Conservation (phyloP, 345 rosid species). For the Eucalyptus pauciflora region DNA sequence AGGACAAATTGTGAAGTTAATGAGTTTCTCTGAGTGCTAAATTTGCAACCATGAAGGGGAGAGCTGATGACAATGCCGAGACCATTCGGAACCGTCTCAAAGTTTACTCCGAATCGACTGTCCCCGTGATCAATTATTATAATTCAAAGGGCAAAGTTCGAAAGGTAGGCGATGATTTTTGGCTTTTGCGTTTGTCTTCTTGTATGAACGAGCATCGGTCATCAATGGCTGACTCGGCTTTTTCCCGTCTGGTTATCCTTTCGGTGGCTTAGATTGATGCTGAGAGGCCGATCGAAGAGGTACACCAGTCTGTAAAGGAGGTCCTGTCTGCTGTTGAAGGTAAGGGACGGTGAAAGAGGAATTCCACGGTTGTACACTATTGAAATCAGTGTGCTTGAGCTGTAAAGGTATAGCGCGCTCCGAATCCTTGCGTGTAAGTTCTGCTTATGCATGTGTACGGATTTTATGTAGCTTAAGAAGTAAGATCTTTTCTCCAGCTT, state of each 20-base stretch:
- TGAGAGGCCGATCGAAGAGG: slow-evolving; percentile 11
- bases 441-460: not conserved
- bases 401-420: not conserved
- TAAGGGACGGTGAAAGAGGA: not conserved
- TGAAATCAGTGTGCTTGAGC: not conserved
- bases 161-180: slow-evolving; percentile 1
- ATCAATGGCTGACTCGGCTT: not conserved
- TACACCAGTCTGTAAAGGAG: slow-evolving; percentile 9
- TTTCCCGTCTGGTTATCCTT: not conserved
- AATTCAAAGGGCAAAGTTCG: slow-evolving; percentile 15
- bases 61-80: slow-evolving; percentile 17
- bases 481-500: not conserved
- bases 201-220: not conserved
- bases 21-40: not conserved
- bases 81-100: slow-evolving; percentile 11
- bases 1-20: not conserved
- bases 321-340: not conserved
- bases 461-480: not conserved
- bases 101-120: slow-evolving; percentile 3
- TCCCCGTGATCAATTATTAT: slow-evolving; percentile 5
- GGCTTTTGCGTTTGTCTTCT: not conserved
- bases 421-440: not conserved
- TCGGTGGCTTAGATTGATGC: slow-evolving; percentile 11
- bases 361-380: not conserved
- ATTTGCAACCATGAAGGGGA: slow-evolving; percentile 1